phyloP scores from a whole-genome alignment of 352 stramenopile species.

The Phytophthora fragariaefolia region DNA sequence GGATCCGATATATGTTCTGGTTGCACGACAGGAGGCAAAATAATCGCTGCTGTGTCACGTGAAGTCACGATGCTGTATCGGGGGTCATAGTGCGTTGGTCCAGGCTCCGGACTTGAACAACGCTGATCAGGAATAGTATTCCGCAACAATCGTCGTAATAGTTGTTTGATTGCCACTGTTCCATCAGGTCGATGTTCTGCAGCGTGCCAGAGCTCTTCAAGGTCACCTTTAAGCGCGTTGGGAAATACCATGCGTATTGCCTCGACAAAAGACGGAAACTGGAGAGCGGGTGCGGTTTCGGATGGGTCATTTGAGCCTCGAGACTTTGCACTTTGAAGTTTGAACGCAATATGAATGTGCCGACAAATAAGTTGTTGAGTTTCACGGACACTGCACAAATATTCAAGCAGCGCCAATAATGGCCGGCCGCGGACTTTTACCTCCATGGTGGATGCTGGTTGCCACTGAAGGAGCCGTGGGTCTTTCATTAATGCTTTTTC shows the following conservation, averaged over 20 bases:
- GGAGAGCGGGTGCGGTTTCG: slow-evolving; percentile 18
- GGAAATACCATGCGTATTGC: slow-evolving; percentile 65
- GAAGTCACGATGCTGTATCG: slow-evolving; percentile 54
- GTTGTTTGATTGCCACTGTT: slow-evolving; percentile 31
- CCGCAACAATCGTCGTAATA: slow-evolving; percentile 27
- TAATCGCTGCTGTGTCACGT: slow-evolving; percentile 46
- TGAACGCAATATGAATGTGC: slow-evolving; percentile 60
- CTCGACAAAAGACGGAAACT: slow-evolving; percentile 45
- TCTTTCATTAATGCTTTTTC: slow-evolving; percentile 35
- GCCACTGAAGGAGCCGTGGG: slow-evolving; percentile 61
- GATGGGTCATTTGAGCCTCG: not conserved
- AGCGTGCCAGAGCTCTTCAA: slow-evolving; percentile 66
- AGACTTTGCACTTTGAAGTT: slow-evolving; percentile 32
- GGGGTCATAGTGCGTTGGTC: slow-evolving; percentile 73
- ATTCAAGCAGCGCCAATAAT: slow-evolving; percentile 54
- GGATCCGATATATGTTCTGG: slow-evolving; percentile 38
- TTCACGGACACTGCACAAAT: slow-evolving; percentile 55
- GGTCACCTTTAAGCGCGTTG: slow-evolving; percentile 48
- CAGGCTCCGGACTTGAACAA: slow-evolving; percentile 61
- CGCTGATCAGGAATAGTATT: slow-evolving; percentile 29
- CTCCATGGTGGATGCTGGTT: slow-evolving; percentile 50
- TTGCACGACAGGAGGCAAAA: slow-evolving; percentile 51
- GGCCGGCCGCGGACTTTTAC: slow-evolving; percentile 39
- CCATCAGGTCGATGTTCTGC: slow-evolving; percentile 27
- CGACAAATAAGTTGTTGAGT: slow-evolving; percentile 65